These are phyloP conservation scores for Oxalis stricta DNA, from an alignment of 441 rosid genomes.

Conservation along the genomic window DNA sequence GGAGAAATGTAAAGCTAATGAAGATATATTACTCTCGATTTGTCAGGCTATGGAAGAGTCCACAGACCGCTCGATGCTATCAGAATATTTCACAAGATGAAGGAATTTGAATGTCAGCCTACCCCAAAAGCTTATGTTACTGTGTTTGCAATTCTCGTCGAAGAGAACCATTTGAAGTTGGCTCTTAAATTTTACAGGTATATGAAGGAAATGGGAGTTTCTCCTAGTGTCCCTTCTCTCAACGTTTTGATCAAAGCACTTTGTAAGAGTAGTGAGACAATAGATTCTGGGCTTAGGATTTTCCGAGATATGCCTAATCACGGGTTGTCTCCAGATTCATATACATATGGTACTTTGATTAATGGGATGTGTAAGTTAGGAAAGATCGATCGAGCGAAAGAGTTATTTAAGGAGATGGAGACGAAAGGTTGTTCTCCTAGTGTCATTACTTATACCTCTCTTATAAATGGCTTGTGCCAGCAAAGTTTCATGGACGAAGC, in stretches of 20 bases:
- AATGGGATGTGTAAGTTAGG: constrained; percentile 71
- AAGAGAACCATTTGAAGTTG: constrained; percentile 55
- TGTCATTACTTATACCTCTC: constrained; percentile 67
- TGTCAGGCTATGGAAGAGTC: constrained; percentile 69
- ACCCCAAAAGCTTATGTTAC: constrained; percentile 46
- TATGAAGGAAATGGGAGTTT: constrained; percentile 55
- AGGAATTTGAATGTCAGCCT: constrained; percentile 45
- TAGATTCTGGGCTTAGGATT: constrained; percentile 61
- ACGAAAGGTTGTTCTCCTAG: constrained; percentile 54
- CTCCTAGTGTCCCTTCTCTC: constrained; percentile 50
- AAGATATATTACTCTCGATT: constrained; percentile 53
- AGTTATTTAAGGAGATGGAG: constrained; percentile 69
- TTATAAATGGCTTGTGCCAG: constrained; percentile 68
- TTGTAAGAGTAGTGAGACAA: constrained; percentile 47
- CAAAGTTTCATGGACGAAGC: constrained; percentile 45
- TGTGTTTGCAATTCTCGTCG: constrained; percentile 57
- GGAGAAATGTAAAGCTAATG: constrained; percentile 40
- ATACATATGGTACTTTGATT: constrained; percentile 82
- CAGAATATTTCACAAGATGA: constrained; percentile 57
- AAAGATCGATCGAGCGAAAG: constrained; percentile 49
- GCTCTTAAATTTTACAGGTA: constrained; percentile 55
- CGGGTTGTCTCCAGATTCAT: constrained; percentile 62
- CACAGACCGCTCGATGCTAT: constrained; percentile 61
- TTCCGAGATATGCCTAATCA: constrained; percentile 70
- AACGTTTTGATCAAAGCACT: constrained; percentile 84